Base-by-base conservation (phyloP, 345 rosid genomes). In the Eutrema heterophyllum region DNA sequence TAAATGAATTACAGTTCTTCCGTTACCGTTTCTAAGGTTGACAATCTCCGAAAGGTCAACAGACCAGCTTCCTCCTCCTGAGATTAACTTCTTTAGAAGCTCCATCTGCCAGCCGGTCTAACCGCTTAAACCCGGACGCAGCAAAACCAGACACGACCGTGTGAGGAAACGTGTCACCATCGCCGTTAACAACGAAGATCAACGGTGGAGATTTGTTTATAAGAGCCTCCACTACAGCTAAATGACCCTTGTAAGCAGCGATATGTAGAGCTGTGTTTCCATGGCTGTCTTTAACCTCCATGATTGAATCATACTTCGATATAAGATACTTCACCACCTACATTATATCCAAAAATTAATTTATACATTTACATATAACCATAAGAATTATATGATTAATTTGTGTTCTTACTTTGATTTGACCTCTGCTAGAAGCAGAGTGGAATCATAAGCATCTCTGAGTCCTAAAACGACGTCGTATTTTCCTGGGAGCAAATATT, bases 141-240 rank as follows among this genome's bases (percentile, higher is more conserved):
- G 85, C 80, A 60, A 92, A 92, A 52, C 90, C 92, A 6, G 96
- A 84, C 39, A 95, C 93, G n/a, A 85, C 96, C 83, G 83, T 79
- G 70, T 95, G 99, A 68, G 92, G 90, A 73, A 86, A 92, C 49
- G 96, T 90, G 79, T 89, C 89, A 9, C 99, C 97, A n/a, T 80
- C 73, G 9, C 59, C 64, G 81, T 95, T 95, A 21, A 77, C 78
- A 12, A 32, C 9, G 2, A 82, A 79, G 57, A 80, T 73, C 46
- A 90, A 71, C 35, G 84, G 72, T 15, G 89, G 85, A 72, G 87
- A 79, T 72, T 81, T 57, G 9, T 10, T 71, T 64, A 95, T 70
- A 46, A 95, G 83, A 75, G 85, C 57, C 68, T 84, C 87, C 27
- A 81, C 83, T 16, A 88, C 90, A 43, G 72, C 75, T 52, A 86